Evolutionary conservation across 352 stramenopile genomes (phyloP).

Genomic region (Pythium aquatile): DNA sequence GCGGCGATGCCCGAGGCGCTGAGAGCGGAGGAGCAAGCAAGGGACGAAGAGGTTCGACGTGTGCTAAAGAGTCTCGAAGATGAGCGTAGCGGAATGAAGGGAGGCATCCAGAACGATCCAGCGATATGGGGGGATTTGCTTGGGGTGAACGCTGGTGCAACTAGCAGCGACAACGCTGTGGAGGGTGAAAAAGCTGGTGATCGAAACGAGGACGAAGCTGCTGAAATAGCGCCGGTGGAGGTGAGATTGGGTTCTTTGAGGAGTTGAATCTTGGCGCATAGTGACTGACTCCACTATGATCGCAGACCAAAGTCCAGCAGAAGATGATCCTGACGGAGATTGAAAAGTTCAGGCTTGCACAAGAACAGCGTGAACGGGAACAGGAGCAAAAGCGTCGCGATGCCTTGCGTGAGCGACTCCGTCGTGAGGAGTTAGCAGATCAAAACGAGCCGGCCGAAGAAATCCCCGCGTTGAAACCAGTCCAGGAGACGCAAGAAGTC

Average conservation of each 20-base stretch:
- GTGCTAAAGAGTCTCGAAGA: slow-evolving; percentile 33
- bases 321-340: slow-evolving; percentile 47
- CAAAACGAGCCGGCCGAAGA: slow-evolving; percentile 18
- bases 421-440: slow-evolving; percentile 25
- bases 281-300: not conserved
- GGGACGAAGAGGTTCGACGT: slow-evolving; percentile 27
- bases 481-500: slow-evolving; percentile 7
- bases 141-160: slow-evolving; percentile 2
- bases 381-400: slow-evolving; percentile 33
- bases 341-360: slow-evolving; percentile 43
- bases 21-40: slow-evolving; percentile 26
- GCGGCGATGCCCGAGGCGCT: slow-evolving; percentile 27
- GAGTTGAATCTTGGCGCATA: not conserved
- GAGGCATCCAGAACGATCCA: slow-evolving; percentile 37
- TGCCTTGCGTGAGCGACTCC: slow-evolving; percentile 31
- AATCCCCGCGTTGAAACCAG: slow-evolving; percentile 2
- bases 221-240: slow-evolving; percentile 14
- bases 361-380: slow-evolving; percentile 41
- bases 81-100: slow-evolving; percentile 32
- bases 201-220: not conserved
- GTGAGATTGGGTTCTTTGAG: slow-evolving; percentile 6
- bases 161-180: not conserved
- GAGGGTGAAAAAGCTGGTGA: not conserved
- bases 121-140: slow-evolving; percentile 36
- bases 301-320: slow-evolving; percentile 32